Evolutionary conservation across 495 filamentous ascomycete genomes (phyloP).

Genomic region (Xylaria nigripes): DNA sequence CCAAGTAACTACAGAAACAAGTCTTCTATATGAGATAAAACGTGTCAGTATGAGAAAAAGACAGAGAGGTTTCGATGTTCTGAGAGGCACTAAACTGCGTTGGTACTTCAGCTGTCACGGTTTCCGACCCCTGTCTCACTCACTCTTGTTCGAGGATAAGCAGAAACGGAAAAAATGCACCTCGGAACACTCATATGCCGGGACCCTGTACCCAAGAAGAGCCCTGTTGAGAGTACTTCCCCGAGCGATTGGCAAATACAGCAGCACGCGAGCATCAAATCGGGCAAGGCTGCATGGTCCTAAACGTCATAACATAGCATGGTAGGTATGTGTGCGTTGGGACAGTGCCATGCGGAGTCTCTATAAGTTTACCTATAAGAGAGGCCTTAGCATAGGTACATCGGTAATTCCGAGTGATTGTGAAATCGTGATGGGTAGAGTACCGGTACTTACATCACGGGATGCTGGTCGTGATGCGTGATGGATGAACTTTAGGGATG

Average conservation of each 20-base stretch:
- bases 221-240: not conserved
- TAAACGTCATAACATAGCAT: not conserved
- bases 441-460: not conserved
- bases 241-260: not conserved
- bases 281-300: not conserved
- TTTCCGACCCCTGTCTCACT: not conserved
- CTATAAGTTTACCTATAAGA: not conserved
- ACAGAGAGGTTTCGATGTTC: not conserved
- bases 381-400: not conserved
- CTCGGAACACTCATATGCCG: not conserved
- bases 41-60: not conserved
- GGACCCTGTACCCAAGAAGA: not conserved
- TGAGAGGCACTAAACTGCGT: not conserved
- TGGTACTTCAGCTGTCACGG: not conserved
- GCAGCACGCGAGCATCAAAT: not conserved
- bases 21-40: not conserved
- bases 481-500: not conserved
- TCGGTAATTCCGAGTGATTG: not conserved
- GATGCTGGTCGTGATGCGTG: conserved; percentile 22
- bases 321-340: not conserved
- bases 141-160: not conserved
- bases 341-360: not conserved
- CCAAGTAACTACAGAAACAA: not conserved
- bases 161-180: not conserved
- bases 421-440: not conserved